Conservation (phyloP, 2,329 filamentous ascomycete species). For the Botrytis cinerea region DNA sequence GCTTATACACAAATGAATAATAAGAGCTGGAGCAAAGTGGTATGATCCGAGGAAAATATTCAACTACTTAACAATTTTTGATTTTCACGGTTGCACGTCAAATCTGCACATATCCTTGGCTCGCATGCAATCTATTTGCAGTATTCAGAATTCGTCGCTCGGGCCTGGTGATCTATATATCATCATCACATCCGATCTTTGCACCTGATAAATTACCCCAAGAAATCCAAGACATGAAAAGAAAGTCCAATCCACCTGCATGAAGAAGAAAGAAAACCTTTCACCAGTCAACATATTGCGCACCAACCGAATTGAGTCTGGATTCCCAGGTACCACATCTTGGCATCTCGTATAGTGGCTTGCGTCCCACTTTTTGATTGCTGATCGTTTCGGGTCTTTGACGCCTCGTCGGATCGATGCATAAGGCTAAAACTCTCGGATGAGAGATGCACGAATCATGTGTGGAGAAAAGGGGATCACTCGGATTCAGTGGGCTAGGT, state of each 20-base stretch:
- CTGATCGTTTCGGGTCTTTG: constrained; percentile 3
- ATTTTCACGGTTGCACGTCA: background rate
- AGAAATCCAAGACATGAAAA: background rate
- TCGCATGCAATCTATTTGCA: constrained; percentile 3
- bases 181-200: background rate
- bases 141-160: background rate
- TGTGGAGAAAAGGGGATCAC: background rate
- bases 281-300: background rate
- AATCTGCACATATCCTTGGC: background rate
- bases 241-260: background rate
- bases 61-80: constrained; percentile 3
- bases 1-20: background rate
- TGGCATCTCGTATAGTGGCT: constrained; percentile 1
- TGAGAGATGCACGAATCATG: constrained; percentile 3
- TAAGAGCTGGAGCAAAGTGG: background rate
- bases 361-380: background rate
- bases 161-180: background rate
- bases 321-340: background rate
- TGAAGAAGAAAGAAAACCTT: background rate
- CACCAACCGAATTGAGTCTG: background rate
- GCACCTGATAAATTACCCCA: background rate
- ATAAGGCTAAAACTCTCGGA: background rate
- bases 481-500: background rate
- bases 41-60: background rate
- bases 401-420: background rate